These are phyloP conservation scores for Sugiyamaella valdiviana DNA, from an alignment of 805 yeast genomes.

Conservation along the genomic window DNA sequence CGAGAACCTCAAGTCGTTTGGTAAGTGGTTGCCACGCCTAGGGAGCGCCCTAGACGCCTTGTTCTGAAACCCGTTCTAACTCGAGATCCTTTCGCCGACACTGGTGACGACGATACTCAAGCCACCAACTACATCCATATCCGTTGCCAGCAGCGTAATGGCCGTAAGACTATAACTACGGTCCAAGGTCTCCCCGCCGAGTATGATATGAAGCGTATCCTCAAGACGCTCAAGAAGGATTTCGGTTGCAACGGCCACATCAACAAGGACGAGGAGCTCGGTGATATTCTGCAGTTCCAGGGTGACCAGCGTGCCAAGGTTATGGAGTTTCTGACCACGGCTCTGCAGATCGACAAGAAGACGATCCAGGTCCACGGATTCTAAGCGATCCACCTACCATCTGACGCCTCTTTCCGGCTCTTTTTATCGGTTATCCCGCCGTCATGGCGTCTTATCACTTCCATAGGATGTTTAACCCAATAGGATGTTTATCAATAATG, in stretches of 20 bases:
- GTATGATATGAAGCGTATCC: conserved; percentile 88
- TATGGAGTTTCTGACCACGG: conserved; percentile 81
- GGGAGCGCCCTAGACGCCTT: too few species aligned
- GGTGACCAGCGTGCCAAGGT: conserved; percentile 98
- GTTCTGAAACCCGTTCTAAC: background rate
- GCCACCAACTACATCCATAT: conserved; percentile 92
- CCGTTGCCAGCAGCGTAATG: conserved; percentile 99
- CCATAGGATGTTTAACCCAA: background rate
- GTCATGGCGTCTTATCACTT: background rate
- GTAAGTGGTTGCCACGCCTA: too few species aligned
- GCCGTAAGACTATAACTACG: conserved; percentile 96
- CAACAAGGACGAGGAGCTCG: conserved; percentile 92
- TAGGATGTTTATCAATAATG: too few species aligned
- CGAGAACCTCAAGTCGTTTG: conserved; percentile 53
- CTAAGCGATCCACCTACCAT: too few species aligned
- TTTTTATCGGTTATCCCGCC: too few species aligned
- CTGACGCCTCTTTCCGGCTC: too few species aligned
- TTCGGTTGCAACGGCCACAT: conserved; percentile 98
- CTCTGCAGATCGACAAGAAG: conserved; percentile 87
- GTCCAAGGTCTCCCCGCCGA: conserved; percentile 96
- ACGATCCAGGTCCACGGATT: conserved; percentile 98
- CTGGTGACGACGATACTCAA: conserved; percentile 98
- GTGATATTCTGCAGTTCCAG: conserved; percentile 95
- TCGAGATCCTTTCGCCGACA: conserved; percentile 96
- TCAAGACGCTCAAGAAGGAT: conserved; percentile 92